Evolutionary conservation across 1,139 yeast species (phyloP).

Genomic region (Candida glucosophila): DNA sequence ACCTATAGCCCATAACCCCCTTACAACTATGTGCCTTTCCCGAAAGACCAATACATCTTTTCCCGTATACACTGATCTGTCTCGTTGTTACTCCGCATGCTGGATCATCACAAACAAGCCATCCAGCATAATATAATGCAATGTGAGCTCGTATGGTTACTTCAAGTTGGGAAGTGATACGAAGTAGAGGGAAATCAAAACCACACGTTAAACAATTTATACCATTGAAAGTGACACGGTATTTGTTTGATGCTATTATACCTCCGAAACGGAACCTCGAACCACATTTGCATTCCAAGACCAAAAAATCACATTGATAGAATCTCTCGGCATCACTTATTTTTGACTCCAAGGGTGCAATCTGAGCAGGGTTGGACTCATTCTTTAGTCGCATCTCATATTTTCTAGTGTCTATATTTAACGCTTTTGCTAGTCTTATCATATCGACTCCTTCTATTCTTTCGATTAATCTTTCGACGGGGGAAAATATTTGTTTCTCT

Average conservation of each 20-base stretch:
- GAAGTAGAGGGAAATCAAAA: conserved; percentile 39
- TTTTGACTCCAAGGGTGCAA: conserved; percentile 74
- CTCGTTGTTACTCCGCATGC: conserved; percentile 79
- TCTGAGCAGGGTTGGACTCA: conserved; percentile 33
- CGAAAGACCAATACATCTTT: conserved; percentile 63
- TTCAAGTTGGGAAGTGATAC: conserved; percentile 68
- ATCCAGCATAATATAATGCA: conserved; percentile 72
- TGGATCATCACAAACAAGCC: conserved; percentile 78
- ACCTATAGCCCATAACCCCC: conserved; percentile 76
- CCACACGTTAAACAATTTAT: conserved; percentile 59
- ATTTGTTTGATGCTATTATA: conserved; percentile 51
- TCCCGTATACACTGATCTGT: conserved; percentile 84
- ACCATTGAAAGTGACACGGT: conserved; percentile 60
- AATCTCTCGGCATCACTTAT: conserved; percentile 80
- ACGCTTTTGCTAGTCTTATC: conserved; percentile 63
- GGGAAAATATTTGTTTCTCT: conserved; percentile 85
- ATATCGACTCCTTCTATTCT: conserved; percentile 83
- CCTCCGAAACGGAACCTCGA: conserved; percentile 64
- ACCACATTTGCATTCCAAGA: conserved; percentile 59
- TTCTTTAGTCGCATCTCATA: conserved; percentile 44
- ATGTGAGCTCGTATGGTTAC: conserved; percentile 59
- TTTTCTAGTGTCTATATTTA: conserved; percentile 70
- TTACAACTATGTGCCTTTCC: conserved; percentile 65
- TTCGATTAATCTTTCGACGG: conserved; percentile 80
- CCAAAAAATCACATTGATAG: conserved; percentile 49